Evolutionary conservation across 768 basidiomycete species (phyloP).

Genomic region (Pholiota conissans): DNA sequence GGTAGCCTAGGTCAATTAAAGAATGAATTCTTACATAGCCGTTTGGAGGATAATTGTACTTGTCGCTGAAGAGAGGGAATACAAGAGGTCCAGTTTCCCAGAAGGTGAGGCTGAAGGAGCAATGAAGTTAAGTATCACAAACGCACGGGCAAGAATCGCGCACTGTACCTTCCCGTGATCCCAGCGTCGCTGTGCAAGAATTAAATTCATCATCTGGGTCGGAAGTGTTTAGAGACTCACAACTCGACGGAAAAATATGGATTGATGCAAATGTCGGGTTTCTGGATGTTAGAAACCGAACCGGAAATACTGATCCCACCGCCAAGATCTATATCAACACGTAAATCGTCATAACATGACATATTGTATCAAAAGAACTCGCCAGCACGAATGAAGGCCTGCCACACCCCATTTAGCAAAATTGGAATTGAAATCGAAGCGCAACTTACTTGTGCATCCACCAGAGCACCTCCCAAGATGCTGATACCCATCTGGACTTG

Average conservation of each 20-base stretch:
- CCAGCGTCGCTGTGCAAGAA: constrained; percentile 5
- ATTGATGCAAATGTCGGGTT: constrained; percentile 10
- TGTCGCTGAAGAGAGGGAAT: not conserved
- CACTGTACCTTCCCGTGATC: not conserved
- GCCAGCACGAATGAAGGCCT: constrained; percentile 15
- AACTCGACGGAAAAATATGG: constrained; percentile 10
- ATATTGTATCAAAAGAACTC: not conserved
- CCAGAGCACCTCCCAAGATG: constrained; percentile 21
- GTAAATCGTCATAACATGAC: not conserved
- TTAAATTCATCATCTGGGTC: too few relatives aligned
- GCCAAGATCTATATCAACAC: constrained; percentile 15
- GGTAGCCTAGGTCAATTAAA: too few relatives aligned
- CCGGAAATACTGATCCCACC: constrained; percentile 19
- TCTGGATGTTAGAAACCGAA: constrained; percentile 13
- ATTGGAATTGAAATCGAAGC: too few relatives aligned
- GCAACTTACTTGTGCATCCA: constrained; percentile 23
- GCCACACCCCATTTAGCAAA: too few relatives aligned
- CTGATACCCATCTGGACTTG: constrained; percentile 24
- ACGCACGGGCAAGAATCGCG: too few relatives aligned
- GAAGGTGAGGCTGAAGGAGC: not conserved
- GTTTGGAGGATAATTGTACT: not conserved
- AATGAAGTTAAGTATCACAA: too few relatives aligned
- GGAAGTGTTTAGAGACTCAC: constrained; percentile 8
- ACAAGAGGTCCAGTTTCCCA: constrained; percentile 1
- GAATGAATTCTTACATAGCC: not conserved